A percentile compares a stretch with the other conserved stretches of the same genome.
These are phyloP conservation scores for Plasmopara halstedii DNA, from an alignment of 352 stramenopile species.

Conservation along the genomic window DNA sequence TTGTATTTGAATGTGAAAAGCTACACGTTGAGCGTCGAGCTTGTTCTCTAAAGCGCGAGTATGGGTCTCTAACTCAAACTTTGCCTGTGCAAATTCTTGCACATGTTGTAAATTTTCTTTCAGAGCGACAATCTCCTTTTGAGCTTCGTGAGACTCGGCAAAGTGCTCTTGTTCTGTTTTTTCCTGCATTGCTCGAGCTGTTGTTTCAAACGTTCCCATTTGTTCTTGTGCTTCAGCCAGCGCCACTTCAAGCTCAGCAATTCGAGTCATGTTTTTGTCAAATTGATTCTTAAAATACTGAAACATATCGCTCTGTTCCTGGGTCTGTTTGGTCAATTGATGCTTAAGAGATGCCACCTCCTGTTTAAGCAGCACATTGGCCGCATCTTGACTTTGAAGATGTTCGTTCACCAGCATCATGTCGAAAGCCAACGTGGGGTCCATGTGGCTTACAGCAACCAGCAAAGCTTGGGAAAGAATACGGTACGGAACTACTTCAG, in stretches of 20 bases:
- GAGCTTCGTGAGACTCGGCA: constrained; percentile 3
- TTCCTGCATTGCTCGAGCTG: constrained; percentile 8
- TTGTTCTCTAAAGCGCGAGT: constrained; percentile 26
- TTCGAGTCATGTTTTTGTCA: constrained; percentile 66
- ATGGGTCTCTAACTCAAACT: constrained; percentile 37
- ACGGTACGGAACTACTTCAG: constrained; percentile 7
- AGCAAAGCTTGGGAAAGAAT: constrained; percentile 44
- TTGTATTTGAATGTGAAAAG: constrained; percentile 27
- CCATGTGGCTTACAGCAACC: constrained; percentile 34
- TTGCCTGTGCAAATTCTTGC: constrained; percentile 44
- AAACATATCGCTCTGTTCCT: constrained; percentile 79
- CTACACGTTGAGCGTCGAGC: constrained; percentile 20
- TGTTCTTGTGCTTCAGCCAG: constrained; percentile 12
- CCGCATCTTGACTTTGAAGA: constrained; percentile 22
- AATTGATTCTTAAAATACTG: constrained; percentile 83
- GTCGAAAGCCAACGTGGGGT: constrained; percentile 54
- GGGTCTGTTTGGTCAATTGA: constrained; percentile 27
- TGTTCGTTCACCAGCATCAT: constrained; percentile 61
- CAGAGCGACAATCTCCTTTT: constrained; percentile 16
- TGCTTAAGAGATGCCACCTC: constrained; percentile 44
- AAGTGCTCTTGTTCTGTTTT: constrained; percentile 14
- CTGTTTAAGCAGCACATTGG: constrained; percentile 31
- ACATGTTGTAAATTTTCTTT: constrained; percentile 40
- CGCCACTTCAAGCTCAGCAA: constrained; percentile 43
- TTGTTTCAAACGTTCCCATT: not conserved